These are phyloP conservation scores for Malassezia vespertilionis DNA, from an alignment of 1,284 basidiomycete genomes.

Conservation along the genomic window DNA sequence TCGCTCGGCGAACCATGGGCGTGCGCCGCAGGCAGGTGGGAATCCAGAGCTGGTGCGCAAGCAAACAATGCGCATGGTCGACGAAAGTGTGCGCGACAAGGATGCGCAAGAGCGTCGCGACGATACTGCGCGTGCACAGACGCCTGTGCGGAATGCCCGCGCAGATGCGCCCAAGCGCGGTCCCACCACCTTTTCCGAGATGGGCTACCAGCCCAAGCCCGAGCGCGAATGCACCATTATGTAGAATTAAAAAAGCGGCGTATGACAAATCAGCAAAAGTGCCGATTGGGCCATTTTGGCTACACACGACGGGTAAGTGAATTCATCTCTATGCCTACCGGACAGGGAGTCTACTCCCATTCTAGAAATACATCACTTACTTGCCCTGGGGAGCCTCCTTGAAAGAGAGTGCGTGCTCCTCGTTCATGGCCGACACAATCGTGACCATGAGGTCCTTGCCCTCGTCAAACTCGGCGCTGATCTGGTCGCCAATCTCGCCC, in stretches of 20 bases:
- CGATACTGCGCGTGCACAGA: conserved; percentile 5
- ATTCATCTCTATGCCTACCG: too few species aligned
- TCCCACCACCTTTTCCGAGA: conserved; percentile 77
- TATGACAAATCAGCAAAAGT: too few species aligned
- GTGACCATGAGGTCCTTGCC: conserved; percentile 78
- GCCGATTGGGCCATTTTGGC: too few species aligned
- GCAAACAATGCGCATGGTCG: conserved; percentile 11
- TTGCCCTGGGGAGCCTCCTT: conserved; percentile 46
- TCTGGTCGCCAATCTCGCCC: conserved; percentile 66
- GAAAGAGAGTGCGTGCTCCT: conserved; percentile 74
- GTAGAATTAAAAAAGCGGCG: too few species aligned
- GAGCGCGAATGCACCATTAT: conserved; percentile 58
- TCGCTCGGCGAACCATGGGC: conserved; percentile 1
- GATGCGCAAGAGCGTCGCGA: not conserved
- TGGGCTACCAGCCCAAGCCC: conserved; percentile 69
- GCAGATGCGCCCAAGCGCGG: conserved; percentile 45
- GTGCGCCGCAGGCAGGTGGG: conserved; percentile 18
- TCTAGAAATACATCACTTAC: conserved; percentile 28
- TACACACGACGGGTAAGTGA: too few species aligned
- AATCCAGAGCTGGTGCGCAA: conserved; percentile 10
- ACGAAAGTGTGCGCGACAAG: conserved; percentile 11
- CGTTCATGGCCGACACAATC: conserved; percentile 79
- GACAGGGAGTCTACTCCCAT: too few species aligned
- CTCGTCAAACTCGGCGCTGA: conserved; percentile 64
- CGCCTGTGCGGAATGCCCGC: conserved; percentile 1